Evolutionary conservation across 345 rosid genomes (phyloP), one percentile per base, ranked within the genome.

Genomic region (Rhizophora mangle): DNA sequence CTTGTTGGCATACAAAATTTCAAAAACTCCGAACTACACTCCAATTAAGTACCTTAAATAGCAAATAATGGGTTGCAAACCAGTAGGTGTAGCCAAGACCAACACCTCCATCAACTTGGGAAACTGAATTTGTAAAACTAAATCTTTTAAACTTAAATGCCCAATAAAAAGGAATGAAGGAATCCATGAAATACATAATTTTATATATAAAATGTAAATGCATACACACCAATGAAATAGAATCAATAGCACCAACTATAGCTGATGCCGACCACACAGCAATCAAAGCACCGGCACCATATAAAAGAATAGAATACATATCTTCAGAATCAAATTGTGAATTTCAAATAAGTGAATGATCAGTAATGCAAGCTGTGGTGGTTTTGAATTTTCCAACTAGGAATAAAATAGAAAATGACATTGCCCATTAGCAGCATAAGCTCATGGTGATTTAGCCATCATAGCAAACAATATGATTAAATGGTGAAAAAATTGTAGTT

Each of bases 41-140:
- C n/a, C n/a, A 16, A 51, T n/a, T 18, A 5, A 51, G 18, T 69
- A 91, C 97, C 97, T 94, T 87, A 78, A 88, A 94, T 20, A 94
- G 74, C 76, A 91, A 82, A 72, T 86, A 94, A 4, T 90, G 93
- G 21, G 78, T 75, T 53, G 79, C 70, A 79, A 94, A 91, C 98
- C 98, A 94, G 68, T 83, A 22, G 19, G 95, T 69, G 82, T 87
- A 94, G 78, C 90, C 95, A 32, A 91, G 87, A 97, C 98, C 24
- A 72, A 94, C 20, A 91, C 80, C 81, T 94, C 93, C 92, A 94
- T 72, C 36, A 94, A 65, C 85, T 87, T 88, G 2, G 98, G 95
- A 68, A 91, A 71, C 97, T 94, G 82, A 66, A 75, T 57, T 34
- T n/a, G 68, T 9, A 65, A 52, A 18, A 36, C 3, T 31, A 1